Conservation (phyloP, 371 early-diverging fungal genomes). For the Mucor ambiguus region DNA sequence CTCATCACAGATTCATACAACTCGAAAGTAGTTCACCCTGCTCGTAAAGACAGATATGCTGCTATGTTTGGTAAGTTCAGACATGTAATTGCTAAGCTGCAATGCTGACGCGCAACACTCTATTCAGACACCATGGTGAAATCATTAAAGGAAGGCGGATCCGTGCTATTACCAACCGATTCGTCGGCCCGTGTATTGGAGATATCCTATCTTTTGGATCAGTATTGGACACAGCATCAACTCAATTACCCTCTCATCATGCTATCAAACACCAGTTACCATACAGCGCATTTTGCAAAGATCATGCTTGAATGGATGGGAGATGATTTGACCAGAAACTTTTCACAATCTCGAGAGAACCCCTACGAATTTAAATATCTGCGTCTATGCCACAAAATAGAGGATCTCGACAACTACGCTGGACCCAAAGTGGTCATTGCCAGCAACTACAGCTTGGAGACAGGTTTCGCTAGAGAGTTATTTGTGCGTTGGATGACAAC, state of each 20-base stretch:
- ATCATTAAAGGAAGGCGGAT: constrained; percentile 69
- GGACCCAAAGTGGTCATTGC: constrained; percentile 88
- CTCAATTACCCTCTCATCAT: constrained; percentile 75
- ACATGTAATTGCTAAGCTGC: not conserved
- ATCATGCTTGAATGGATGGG: constrained; percentile 98
- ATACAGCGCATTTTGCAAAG: constrained; percentile 81
- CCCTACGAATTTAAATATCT: constrained; percentile 91
- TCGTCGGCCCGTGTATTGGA: constrained; percentile 92
- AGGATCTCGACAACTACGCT: constrained; percentile 71
- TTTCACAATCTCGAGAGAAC: constrained; percentile 75
- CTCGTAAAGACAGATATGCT: constrained; percentile 76
- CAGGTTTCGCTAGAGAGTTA: constrained; percentile 81
- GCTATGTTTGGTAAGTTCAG: constrained; percentile 64
- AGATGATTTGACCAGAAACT: constrained; percentile 70
- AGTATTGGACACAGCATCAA: constrained; percentile 77
- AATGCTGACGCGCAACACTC: not conserved
- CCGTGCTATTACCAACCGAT: constrained; percentile 91
- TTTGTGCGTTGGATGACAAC: constrained; percentile 70
- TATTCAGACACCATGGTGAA: constrained; percentile 61
- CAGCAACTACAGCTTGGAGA: constrained; percentile 73
- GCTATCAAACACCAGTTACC: constrained; percentile 74
- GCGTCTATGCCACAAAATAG: constrained; percentile 65
- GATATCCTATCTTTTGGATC: constrained; percentile 87
- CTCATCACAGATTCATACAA: constrained; percentile 93
- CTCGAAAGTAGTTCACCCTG: constrained; percentile 66